Conservation (phyloP, 2,329 filamentous ascomycete genomes). For the Botrytis porri region DNA sequence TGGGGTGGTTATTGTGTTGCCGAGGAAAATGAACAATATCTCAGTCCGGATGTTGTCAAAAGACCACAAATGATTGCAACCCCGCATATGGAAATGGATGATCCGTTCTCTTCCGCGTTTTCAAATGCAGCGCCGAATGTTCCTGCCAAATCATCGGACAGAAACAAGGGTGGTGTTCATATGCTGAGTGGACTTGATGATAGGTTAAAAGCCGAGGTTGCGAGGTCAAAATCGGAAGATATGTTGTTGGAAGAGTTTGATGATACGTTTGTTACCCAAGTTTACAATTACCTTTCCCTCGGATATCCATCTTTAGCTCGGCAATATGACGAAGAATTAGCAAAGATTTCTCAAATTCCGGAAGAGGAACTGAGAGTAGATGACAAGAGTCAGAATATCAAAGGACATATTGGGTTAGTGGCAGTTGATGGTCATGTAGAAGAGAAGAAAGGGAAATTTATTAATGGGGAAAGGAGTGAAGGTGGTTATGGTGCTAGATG, state of each 20-base stretch:
- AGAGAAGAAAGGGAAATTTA: constrained; percentile 37
- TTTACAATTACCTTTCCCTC: constrained; percentile 94
- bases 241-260: constrained; percentile 64
- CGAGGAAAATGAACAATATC: constrained; percentile 39
- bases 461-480: constrained; percentile 39
- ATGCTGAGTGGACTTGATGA: constrained; percentile 37
- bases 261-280: constrained; percentile 85
- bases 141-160: constrained; percentile 14
- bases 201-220: constrained; percentile 31
- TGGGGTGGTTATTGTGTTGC: constrained; percentile 71
- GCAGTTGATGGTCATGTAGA: constrained; percentile 39
- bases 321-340: constrained; percentile 79
- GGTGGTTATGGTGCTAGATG: constrained; percentile 62
- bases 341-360: constrained; percentile 71
- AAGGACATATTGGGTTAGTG: constrained; percentile 69
- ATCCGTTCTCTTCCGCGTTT: constrained; percentile 39
- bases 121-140: constrained; percentile 22
- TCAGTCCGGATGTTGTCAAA: constrained; percentile 37
- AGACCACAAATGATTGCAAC: constrained; percentile 40
- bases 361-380: constrained; percentile 68
- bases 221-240: constrained; percentile 32
- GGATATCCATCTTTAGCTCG: constrained; percentile 86
- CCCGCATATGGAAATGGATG: constrained; percentile 38
- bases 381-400: constrained; percentile 62
- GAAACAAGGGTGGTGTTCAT: constrained; percentile 29